Evolutionary conservation across 2,329 filamentous ascomycete species (phyloP), one percentile per base, ranked within the genome.

Genomic region (Lomentospora prolificans): DNA sequence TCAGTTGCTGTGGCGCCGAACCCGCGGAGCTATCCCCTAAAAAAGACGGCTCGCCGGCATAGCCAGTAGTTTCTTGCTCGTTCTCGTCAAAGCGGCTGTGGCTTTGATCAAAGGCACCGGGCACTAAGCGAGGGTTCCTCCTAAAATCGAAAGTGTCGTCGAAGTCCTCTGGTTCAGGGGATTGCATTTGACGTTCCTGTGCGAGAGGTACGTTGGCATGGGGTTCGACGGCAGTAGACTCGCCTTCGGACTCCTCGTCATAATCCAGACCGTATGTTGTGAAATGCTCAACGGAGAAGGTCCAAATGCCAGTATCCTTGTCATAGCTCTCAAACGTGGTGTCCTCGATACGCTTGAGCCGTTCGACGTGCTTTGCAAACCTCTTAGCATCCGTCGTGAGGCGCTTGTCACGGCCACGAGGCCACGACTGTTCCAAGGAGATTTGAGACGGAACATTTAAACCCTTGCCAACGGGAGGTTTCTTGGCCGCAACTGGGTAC

Each of bases 251-350:
- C 53, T 88, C 85, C 27, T 89, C 86, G 48, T 90, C 88, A 41
- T 88, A 89, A 60, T 92, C 87, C 55, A 97, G 78, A 41, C 88
- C 91, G 66, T 99, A 99, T 1, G 90, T 96, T 1, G 92, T 97
- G 69, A 95, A 99, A 69, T 99, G 94, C 64, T 92, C 85, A n/a
- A 99, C 94, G 8, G 77, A 84, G 73, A 99, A 99, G 12, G 82
- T 81, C 95, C 95, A 99, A 50, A 88, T 80, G 54, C 92, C 94
- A 54, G 84, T 90, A 1, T 89, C 78, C 57, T 78, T 75, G 60
- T 95, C 81, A 69, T 96, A 99, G 63, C 79, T 78, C 63, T 91
- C 77, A 64, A 96, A 97, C 3, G 83, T 82, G 0, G 94, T 97
- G 67, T 89, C 86, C 7, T 75, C 74, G 36, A 96, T 90, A 57